A percentile compares a stretch with the other conserved stretches of the same genome.
Conservation (phyloP, 1,284 basidiomycete species). For the Tremellales sp. region DNA sequence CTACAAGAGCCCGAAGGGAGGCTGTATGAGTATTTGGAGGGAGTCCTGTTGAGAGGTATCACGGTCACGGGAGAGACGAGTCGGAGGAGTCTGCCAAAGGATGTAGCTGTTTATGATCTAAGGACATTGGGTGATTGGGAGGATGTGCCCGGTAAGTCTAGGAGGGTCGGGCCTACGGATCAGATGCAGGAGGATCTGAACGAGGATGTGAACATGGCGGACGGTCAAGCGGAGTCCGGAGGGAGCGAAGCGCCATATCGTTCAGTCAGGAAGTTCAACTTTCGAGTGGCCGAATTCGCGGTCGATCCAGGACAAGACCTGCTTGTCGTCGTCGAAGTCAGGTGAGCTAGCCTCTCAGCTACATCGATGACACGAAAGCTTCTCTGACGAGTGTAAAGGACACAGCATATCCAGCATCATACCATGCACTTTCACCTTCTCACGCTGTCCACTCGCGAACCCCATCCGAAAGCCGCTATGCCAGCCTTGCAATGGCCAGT, state of each 20-base stretch:
- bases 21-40: conserved; percentile 48
- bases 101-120: conserved; percentile 26
- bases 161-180: background rate
- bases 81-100: conserved; percentile 5
- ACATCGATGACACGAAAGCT: no score
- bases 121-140: conserved; percentile 22
- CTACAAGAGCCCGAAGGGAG: conserved; percentile 38
- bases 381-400: no score
- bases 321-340: conserved; percentile 36
- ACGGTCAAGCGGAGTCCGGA: conserved; percentile 9
- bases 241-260: conserved; percentile 18
- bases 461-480: conserved; percentile 36
- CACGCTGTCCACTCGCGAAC: conserved; percentile 36
- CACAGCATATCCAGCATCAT: no score
- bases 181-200: background rate
- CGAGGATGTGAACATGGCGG: conserved; percentile 7
- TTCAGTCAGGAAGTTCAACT: conserved; percentile 25
- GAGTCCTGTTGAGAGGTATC: conserved; percentile 29
- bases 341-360: conserved; percentile 21
- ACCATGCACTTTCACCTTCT: conserved; percentile 38
- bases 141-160: conserved; percentile 17
- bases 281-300: conserved; percentile 42
- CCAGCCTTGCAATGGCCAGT: conserved; percentile 28
- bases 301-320: conserved; percentile 47
- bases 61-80: background rate